A percentile compares a stretch with the other conserved stretches of the same genome.
Evolutionary conservation across 768 basidiomycete species (phyloP).

Genomic region (Melanogaster broomeanus): DNA sequence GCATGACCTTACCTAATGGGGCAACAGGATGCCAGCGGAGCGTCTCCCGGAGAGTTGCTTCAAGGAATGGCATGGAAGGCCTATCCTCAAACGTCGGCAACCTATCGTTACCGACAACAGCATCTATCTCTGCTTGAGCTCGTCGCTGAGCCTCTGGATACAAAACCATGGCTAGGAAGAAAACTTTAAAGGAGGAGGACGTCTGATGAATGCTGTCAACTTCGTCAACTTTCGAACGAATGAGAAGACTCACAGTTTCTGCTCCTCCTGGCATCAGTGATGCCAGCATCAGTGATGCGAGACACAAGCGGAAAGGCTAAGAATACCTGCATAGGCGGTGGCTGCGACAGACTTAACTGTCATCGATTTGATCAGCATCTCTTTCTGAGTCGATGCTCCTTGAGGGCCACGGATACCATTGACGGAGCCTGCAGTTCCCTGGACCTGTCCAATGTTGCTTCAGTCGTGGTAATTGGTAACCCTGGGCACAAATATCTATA

Average conservation of each 20-base stretch:
- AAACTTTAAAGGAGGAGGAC: neutral
- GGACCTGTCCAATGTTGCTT: neutral
- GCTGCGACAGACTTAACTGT: neutral
- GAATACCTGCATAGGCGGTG: neutral
- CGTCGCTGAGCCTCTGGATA: neutral
- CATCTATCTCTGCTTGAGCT: conserved; percentile 1
- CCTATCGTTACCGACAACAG: neutral
- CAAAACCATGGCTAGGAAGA: neutral
- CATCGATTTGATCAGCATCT: neutral
- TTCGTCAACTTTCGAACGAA: too few relatives aligned
- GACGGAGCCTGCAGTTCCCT: neutral
- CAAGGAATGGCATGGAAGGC: neutral
- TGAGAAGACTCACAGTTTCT: neutral
- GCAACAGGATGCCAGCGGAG: conserved; percentile 1
- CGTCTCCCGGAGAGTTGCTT: neutral
- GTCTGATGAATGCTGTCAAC: neutral
- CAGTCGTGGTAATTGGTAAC: neutral
- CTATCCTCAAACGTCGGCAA: neutral
- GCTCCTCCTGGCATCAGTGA: neutral
- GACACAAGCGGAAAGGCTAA: neutral
- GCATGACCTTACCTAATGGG: neutral
- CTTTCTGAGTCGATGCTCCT: neutral
- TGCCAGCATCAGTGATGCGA: neutral
- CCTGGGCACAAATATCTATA: neutral
- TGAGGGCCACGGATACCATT: neutral